Percentiles rank a stretch among this genome's conserved stretches.
Conservation (phyloP, 768 basidiomycete species). For the Xerocomellus amylosporus region DNA sequence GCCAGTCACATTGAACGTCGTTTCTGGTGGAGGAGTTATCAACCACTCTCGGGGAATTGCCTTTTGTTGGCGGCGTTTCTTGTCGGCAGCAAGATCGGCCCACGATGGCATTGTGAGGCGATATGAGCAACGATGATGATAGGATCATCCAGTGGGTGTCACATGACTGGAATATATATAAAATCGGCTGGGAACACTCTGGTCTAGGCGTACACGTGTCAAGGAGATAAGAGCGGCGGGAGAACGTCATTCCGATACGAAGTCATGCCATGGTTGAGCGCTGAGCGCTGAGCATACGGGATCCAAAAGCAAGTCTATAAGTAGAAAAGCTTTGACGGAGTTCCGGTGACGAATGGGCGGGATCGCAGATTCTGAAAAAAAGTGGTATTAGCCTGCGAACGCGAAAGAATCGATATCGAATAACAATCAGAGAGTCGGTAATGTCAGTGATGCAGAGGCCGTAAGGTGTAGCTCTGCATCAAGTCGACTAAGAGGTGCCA, state of each 20-base stretch:
- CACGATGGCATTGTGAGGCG: constrained; percentile 34
- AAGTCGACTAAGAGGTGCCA: constrained; percentile 95
- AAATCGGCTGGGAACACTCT: background rate
- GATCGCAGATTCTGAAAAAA: constrained; percentile 9
- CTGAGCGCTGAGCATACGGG: background rate
- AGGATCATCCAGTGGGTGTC: background rate
- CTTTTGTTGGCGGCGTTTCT: constrained; percentile 49
- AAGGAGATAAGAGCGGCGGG: constrained; percentile 3
- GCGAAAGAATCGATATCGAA: background rate
- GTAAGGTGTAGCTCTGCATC: constrained; percentile 37
- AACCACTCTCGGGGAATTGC: constrained; percentile 66
- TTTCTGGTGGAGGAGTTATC: constrained; percentile 45
- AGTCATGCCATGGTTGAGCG: background rate
- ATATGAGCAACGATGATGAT: background rate
- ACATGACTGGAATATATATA: constrained; percentile 5
- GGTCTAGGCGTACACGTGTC: background rate
- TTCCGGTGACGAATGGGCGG: background rate
- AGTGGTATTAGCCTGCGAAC: constrained; percentile 17
- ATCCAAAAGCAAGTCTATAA: background rate
- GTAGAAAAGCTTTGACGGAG: background rate
- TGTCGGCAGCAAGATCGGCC: constrained; percentile 52
- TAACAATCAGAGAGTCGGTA: constrained; percentile 53
- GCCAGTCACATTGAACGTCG: constrained; percentile 48
- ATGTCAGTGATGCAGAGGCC: constrained; percentile 72
- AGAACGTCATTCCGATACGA: background rate